Conservation (phyloP, 2,329 filamentous ascomycete genomes). For the Cladosporium phlei region DNA sequence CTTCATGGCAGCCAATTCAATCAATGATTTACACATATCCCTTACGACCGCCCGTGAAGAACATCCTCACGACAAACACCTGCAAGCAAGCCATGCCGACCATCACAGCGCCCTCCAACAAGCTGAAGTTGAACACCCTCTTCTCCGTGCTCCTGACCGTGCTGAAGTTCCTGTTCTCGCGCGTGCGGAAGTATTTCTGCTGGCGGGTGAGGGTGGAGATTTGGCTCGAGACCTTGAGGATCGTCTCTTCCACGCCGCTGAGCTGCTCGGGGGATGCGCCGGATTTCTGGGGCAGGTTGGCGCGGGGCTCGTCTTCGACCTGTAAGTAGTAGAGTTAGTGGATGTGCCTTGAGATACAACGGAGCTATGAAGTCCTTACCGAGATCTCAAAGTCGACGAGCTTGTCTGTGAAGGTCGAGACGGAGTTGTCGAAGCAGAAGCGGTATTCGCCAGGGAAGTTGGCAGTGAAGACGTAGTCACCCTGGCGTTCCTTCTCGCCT, state of each 20-base stretch:
- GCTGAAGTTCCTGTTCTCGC: slow-evolving; percentile 98
- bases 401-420: slow-evolving; percentile 97
- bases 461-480: slow-evolving; percentile 96
- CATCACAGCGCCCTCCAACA: slow-evolving; percentile 89
- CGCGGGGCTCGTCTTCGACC: slow-evolving; percentile 84
- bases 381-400: slow-evolving; percentile 97
- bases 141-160: slow-evolving; percentile 94
- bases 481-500: slow-evolving; percentile 86
- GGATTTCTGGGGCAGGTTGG: slow-evolving; percentile 80
- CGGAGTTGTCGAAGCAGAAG: slow-evolving; percentile 98
- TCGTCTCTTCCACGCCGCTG: slow-evolving; percentile 80
- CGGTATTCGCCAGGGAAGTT: slow-evolving; percentile 82
- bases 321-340: slow-evolving; percentile 34
- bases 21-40: slow-evolving; percentile 36
- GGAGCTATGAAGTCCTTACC: slow-evolving; percentile 48
- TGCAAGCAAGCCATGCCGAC: slow-evolving; percentile 92
- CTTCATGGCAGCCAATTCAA: background rate
- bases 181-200: slow-evolving; percentile 98
- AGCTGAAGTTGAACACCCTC: slow-evolving; percentile 93
- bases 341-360: too few species aligned
- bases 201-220: slow-evolving; percentile 92
- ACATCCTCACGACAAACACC: slow-evolving; percentile 96
- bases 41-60: slow-evolving; percentile 85
- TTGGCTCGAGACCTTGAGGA: slow-evolving; percentile 90
- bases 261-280: slow-evolving; percentile 87